Evolutionary conservation across 1,284 basidiomycete genomes (phyloP).

Genomic region (Neotropicomus parvogracilis): DNA sequence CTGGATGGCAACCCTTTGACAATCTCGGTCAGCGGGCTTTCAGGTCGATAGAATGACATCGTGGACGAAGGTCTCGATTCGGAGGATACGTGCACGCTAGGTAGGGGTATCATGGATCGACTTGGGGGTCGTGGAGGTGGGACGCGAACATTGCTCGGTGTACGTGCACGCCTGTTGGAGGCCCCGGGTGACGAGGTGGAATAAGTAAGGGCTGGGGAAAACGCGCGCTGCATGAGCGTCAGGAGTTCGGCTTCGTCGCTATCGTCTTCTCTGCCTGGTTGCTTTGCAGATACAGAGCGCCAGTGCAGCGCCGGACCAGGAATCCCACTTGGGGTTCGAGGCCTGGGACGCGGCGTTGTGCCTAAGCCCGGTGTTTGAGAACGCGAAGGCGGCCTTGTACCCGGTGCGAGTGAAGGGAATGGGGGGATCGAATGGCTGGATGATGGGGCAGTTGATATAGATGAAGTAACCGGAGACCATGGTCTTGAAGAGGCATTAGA

Average conservation of each 20-base stretch:
- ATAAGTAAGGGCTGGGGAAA: constrained; percentile 57
- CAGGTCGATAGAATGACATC: constrained; percentile 62
- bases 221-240: constrained; percentile 53
- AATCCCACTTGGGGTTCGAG: constrained; percentile 74
- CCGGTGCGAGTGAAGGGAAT: constrained; percentile 43
- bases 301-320: constrained; percentile 54
- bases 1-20: constrained; percentile 33
- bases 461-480: constrained; percentile 73
- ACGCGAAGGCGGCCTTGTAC: constrained; percentile 38
- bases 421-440: constrained; percentile 46
- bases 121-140: constrained; percentile 73
- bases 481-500: constrained; percentile 76
- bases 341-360: constrained; percentile 55
- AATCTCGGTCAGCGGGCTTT: constrained; percentile 51
- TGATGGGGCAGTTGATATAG: constrained; percentile 64
- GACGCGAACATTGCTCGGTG: constrained; percentile 37
- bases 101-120: constrained; percentile 77
- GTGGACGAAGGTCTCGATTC: constrained; percentile 68
- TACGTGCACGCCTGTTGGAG: constrained; percentile 34
- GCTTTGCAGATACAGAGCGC: constrained; percentile 47
- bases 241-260: constrained; percentile 45
- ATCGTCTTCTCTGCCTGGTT: constrained; percentile 49
- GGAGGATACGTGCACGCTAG: constrained; percentile 64
- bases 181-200: constrained; percentile 39
- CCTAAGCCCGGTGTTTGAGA: constrained; percentile 37